These are phyloP conservation scores for Chaetomiaceae sp. DNA, from an alignment of 2,329 filamentous ascomycete species.

Conservation along the genomic window DNA sequence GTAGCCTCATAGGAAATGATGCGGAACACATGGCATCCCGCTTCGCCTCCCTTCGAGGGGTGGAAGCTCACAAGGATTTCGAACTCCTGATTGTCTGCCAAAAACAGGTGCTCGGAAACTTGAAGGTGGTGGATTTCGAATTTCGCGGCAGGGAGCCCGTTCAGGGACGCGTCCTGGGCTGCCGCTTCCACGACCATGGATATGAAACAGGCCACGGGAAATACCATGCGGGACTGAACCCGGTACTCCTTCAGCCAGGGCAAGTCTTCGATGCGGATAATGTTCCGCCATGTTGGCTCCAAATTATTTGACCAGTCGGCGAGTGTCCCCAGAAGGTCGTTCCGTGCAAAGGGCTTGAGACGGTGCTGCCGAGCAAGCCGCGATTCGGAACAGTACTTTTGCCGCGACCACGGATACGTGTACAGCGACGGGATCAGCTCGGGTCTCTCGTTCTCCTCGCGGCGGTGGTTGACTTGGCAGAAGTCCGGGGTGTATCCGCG, in stretches of 20 bases:
- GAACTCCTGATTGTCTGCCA: slow-evolving; percentile 29
- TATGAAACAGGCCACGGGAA: slow-evolving; percentile 41
- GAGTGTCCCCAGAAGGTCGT: slow-evolving; percentile 34
- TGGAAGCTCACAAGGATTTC: slow-evolving; percentile 29
- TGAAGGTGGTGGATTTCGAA: slow-evolving; percentile 30
- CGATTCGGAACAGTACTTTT: slow-evolving; percentile 32
- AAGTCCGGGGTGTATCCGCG: slow-evolving; percentile 30
- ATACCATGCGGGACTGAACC: slow-evolving; percentile 45
- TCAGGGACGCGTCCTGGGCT: slow-evolving; percentile 24
- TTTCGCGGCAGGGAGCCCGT: slow-evolving; percentile 13
- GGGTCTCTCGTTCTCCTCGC: slow-evolving; percentile 27
- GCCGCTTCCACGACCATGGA: slow-evolving; percentile 38
- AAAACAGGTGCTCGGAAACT: slow-evolving; percentile 29
- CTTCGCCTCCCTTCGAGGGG: slow-evolving; percentile 15
- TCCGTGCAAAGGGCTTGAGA: slow-evolving; percentile 31
- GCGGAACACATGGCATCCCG: slow-evolving; percentile 29
- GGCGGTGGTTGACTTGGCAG: slow-evolving; percentile 30
- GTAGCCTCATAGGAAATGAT: slow-evolving; percentile 30
- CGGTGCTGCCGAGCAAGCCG: slow-evolving; percentile 30
- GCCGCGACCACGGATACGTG: slow-evolving; percentile 32
- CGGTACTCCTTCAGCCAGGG: slow-evolving; percentile 48
- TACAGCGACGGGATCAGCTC: slow-evolving; percentile 28
- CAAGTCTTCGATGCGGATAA: slow-evolving; percentile 34
- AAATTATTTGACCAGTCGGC: slow-evolving; percentile 33
- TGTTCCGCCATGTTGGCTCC: slow-evolving; percentile 38